phyloP scores from a whole-genome alignment of 2,329 filamentous ascomycete genomes.

The Claviceps monticola region DNA sequence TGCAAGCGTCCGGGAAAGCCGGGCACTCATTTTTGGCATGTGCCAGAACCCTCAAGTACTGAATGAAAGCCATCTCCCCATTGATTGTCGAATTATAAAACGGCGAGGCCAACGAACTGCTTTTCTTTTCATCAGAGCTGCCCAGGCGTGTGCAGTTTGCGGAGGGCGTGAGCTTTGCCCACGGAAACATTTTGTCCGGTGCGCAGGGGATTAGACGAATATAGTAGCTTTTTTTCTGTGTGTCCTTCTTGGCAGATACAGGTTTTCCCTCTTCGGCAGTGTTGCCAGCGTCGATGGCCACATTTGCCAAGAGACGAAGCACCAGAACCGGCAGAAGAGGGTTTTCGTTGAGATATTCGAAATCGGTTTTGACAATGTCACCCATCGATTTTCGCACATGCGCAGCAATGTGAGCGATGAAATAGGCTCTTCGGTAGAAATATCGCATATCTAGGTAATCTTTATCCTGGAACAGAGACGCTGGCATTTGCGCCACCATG shows the following conservation, averaged over 20 bases:
- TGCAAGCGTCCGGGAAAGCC: conserved; percentile 68
- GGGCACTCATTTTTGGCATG: conserved; percentile 54
- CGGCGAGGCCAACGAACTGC: conserved; percentile 42
- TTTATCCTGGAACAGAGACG: conserved; percentile 73
- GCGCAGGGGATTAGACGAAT: conserved; percentile 70
- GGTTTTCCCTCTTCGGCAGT: conserved; percentile 6
- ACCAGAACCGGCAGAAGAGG: conserved; percentile 56
- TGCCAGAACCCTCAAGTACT: conserved; percentile 65
- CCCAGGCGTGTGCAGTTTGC: conserved; percentile 56
- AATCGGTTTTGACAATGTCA: conserved; percentile 43
- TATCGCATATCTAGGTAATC: conserved; percentile 88
- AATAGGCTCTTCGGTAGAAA: conserved; percentile 90
- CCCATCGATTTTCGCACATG: conserved; percentile 47
- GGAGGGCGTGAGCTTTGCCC: conserved; percentile 54
- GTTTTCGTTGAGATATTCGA: conserved; percentile 58
- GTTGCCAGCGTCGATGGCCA: conserved; percentile 7
- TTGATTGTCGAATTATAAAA: conserved; percentile 84
- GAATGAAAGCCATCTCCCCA: conserved; percentile 57
- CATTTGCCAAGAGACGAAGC: conserved; percentile 22
- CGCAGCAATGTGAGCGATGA: conserved; percentile 67
- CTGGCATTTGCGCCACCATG: conserved; percentile 77
- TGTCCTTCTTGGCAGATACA: conserved; percentile 13
- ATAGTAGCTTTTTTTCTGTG: conserved; percentile 26
- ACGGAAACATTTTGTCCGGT: conserved; percentile 54
- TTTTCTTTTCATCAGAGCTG: conserved; percentile 28